A percentile compares a stretch with the other conserved stretches of the same genome.
phyloP scores from a whole-genome alignment of 129 eudicot species.

The Erigeron canadensis region DNA sequence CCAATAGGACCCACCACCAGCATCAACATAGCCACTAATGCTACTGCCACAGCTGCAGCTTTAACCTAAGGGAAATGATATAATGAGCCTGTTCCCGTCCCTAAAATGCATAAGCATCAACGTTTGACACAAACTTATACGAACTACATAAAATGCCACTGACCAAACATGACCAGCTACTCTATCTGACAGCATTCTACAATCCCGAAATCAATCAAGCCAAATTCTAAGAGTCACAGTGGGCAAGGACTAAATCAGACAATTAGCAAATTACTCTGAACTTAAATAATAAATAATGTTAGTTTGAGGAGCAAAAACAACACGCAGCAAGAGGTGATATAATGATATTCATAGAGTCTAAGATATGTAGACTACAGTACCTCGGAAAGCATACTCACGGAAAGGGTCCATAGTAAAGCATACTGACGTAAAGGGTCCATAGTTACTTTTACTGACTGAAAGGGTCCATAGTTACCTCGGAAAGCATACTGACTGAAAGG shows the following conservation, averaged over 20 bases:
- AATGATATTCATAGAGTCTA: neutral
- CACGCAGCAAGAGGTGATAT: conserved; percentile 3
- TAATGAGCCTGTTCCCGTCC: conserved; percentile 68
- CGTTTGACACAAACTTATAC: conserved; percentile 23
- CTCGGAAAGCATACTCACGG: no score
- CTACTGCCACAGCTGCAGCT: conserved; percentile 65
- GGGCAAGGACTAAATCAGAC: neutral
- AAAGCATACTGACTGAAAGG: no score
- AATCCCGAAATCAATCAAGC: neutral
- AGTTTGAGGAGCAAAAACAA: neutral
- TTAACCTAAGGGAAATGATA: conserved; percentile 52
- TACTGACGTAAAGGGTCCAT: no score
- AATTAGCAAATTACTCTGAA: conserved; percentile 3
- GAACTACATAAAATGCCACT: conserved; percentile 7
- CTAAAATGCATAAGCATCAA: conserved; percentile 47
- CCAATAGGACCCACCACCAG: conserved; percentile 55
- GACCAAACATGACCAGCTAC: conserved; percentile 7
- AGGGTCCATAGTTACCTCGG: no score
- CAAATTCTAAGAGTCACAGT: neutral
- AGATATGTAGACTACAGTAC: neutral
- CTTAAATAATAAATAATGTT: neutral
- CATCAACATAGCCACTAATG: conserved; percentile 63
- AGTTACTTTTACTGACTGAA: no score
- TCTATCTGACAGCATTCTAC: conserved; percentile 9
- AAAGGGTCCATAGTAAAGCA: no score